Conservation (phyloP, 208 protist genomes). For the Polymyxa betae region DNA sequence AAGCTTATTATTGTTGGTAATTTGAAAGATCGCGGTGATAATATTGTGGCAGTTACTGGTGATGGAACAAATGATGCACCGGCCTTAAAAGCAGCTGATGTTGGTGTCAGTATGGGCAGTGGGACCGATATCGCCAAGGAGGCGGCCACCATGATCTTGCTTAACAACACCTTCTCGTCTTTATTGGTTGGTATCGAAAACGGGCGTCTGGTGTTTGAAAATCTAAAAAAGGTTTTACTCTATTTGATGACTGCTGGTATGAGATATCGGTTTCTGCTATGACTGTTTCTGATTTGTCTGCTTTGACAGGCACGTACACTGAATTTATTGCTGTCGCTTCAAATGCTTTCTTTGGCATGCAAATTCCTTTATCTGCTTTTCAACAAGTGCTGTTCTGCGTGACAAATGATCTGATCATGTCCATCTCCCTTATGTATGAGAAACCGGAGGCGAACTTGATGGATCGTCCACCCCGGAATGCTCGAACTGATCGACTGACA, state of each 20-base stretch:
- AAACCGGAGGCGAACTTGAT: conserved; percentile 64
- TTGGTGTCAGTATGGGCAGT: conserved; percentile 95
- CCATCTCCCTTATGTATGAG: conserved; percentile 69
- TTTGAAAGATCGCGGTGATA: conserved; percentile 17
- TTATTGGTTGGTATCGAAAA: conserved; percentile 87
- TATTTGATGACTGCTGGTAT: conserved; percentile 78
- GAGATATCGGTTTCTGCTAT: conserved; percentile 78
- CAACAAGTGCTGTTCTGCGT: conserved; percentile 35
- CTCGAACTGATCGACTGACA: conserved; percentile 64
- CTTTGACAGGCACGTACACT: not conserved
- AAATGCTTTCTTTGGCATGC: conserved; percentile 27
- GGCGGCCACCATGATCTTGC: conserved; percentile 86
- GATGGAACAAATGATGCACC: conserved; percentile 90
- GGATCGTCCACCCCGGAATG: conserved; percentile 62
- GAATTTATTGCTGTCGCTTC: conserved; percentile 20
- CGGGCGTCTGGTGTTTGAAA: conserved; percentile 85
- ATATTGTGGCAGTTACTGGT: conserved; percentile 65
- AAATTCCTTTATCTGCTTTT: not conserved
- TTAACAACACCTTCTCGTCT: conserved; percentile 96
- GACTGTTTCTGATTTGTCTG: too few species aligned
- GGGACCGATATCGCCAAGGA: conserved; percentile 79
- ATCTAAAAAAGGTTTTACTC: conserved; percentile 83
- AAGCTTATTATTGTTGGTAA: conserved; percentile 78
- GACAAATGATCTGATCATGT: conserved; percentile 53
- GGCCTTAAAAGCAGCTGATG: conserved; percentile 92